Evolutionary conservation across 208 protist genomes (phyloP).

Genomic region (Crithidia bombi): DNA sequence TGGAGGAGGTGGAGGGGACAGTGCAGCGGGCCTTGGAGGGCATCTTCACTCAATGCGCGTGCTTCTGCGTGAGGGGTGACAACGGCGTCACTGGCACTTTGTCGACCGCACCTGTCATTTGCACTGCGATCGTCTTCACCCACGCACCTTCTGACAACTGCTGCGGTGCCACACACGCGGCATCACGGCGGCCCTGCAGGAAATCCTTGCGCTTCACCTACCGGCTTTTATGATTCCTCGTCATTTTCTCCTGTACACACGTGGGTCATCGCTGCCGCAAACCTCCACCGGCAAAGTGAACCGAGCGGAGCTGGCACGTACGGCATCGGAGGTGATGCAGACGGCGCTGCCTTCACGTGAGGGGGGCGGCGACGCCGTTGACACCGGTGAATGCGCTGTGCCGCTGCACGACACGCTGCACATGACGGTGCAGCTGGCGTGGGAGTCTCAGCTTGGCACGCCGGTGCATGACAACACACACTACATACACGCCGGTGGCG

Average conservation of each 20-base stretch:
- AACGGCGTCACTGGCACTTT: neutral
- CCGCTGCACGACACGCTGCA: conserved; percentile 24
- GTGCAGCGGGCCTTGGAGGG: conserved; percentile 28
- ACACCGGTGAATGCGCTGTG: too few relatives aligned
- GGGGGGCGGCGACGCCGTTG: neutral
- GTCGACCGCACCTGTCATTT: conserved; percentile 18
- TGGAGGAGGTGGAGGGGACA: conserved; percentile 62
- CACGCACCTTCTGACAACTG: conserved; percentile 1
- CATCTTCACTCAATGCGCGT: conserved; percentile 24
- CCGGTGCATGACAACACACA: conserved; percentile 39
- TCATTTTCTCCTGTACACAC: conserved; percentile 32
- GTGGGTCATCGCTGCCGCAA: conserved; percentile 32
- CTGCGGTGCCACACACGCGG: conserved; percentile 7
- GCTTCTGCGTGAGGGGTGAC: conserved; percentile 31
- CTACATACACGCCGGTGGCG: conserved; percentile 60
- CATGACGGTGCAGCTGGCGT: conserved; percentile 25
- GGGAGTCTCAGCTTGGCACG: conserved; percentile 38
- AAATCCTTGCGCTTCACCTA: conserved; percentile 35
- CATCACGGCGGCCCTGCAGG: conserved; percentile 31
- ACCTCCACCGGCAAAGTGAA: conserved; percentile 54
- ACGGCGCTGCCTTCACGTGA: neutral
- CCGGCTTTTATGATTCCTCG: conserved; percentile 48
- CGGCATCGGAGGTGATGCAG: neutral
- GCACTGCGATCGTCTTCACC: conserved; percentile 25
- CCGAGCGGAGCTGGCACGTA: conserved; percentile 22